Percentiles rank a stretch among this genome's conserved stretches.
phyloP scores from a whole-genome alignment of 1,139 yeast species.

The Geotrichum phurueaensis region DNA sequence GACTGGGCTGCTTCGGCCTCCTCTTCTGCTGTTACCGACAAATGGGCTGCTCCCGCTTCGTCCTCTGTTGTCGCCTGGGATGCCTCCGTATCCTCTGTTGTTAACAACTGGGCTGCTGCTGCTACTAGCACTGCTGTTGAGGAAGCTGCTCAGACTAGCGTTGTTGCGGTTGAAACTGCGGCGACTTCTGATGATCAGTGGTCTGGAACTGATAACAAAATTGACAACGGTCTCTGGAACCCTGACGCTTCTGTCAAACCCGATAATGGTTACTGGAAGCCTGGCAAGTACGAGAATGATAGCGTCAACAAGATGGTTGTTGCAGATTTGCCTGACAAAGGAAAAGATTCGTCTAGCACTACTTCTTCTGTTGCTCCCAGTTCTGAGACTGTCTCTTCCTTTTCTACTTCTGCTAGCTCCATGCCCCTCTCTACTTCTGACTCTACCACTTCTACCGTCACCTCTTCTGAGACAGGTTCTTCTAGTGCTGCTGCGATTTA shows the following conservation, averaged over 20 bases:
- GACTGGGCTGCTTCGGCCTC: neutral
- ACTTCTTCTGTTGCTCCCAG: neutral
- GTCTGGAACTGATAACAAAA: neutral
- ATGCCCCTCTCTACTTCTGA: too few species aligned
- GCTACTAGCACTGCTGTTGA: neutral
- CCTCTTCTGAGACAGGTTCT: constrained; percentile 5
- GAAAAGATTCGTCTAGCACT: constrained; percentile 4
- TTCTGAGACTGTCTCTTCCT: neutral
- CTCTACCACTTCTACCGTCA: neutral
- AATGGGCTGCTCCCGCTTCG: neutral
- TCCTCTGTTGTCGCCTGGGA: neutral
- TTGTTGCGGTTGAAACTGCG: neutral
- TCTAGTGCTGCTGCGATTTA: too few species aligned
- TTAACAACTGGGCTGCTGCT: neutral
- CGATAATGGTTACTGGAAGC: neutral
- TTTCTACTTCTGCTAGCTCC: too few species aligned
- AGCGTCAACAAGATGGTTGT: neutral
- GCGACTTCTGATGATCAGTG: neutral
- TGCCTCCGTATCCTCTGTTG: neutral
- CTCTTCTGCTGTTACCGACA: neutral
- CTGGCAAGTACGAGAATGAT: neutral
- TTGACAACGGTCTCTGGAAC: neutral
- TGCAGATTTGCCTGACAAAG: neutral
- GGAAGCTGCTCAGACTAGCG: neutral
- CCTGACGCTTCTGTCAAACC: neutral